Percentiles rank a stretch among this genome's conserved stretches.
Conservation (phyloP, 1,284 basidiomycete species). For the Papiliotrema laurentii region DNA sequence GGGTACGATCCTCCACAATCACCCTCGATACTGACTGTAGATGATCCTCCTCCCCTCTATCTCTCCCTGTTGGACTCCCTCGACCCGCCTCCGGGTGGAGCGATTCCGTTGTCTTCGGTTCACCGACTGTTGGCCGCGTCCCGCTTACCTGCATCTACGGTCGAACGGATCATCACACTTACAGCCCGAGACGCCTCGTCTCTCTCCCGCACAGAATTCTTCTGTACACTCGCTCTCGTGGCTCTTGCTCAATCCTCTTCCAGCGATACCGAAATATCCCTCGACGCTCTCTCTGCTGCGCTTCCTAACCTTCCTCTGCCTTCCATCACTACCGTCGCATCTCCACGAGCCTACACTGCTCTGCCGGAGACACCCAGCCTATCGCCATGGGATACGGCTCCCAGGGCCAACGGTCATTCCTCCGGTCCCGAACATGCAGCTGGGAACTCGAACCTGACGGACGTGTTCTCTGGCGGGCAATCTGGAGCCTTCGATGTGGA, state of each 20-base stretch:
- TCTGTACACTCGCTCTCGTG: conserved; percentile 76
- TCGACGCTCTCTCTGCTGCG: conserved; percentile 73
- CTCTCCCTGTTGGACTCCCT: conserved; percentile 65
- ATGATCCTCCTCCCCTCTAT: conserved; percentile 74
- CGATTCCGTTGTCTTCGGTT: conserved; percentile 72
- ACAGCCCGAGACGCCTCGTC: conserved; percentile 31
- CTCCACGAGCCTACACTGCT: conserved; percentile 7
- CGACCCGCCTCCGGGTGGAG: conserved; percentile 62
- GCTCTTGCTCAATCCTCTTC: conserved; percentile 60
- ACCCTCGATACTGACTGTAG: conserved; percentile 53
- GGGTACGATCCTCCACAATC: conserved; percentile 22
- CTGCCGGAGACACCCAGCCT: conserved; percentile 5
- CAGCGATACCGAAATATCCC: conserved; percentile 49
- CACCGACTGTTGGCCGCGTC: conserved; percentile 73
- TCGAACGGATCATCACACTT: conserved; percentile 54
- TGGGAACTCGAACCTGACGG: not conserved
- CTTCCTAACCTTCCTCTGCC: conserved; percentile 66
- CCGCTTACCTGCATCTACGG: conserved; percentile 67
- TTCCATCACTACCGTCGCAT: conserved; percentile 48
- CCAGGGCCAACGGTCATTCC: conserved; percentile 2
- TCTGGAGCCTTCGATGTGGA: conserved; percentile 17
- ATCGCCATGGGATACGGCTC: conserved; percentile 39
- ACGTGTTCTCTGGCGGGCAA: not conserved
- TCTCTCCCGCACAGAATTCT: conserved; percentile 80
- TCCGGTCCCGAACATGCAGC: not conserved